Base-by-base conservation (phyloP, 306 rosid species). In the Begonia masoniana region DNA sequence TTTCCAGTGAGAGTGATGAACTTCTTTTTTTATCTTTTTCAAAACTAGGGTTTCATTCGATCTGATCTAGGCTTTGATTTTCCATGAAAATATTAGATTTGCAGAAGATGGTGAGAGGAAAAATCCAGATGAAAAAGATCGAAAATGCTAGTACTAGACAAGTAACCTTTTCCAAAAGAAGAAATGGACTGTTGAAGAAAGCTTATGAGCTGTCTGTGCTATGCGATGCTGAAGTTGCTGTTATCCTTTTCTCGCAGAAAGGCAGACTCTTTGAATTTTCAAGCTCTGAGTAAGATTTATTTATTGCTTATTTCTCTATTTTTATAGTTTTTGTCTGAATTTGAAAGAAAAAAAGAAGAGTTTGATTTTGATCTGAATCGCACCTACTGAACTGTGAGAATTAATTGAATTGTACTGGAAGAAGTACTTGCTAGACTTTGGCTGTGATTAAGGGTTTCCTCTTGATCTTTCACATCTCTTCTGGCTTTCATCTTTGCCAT, bases 111-210 rank as follows among this genome's bases (percentile, higher is more conserved):
- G 65, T 51, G 57, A 53, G 65, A 9, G 65, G 65, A 4, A 61
- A 52, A n/a, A 55, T 61, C 0, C 51, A 41, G 41, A 61, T 61
- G 65, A 61, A 61, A 42, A 45, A 57, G 6, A 61, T 61, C 1
- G 65, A 61, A 43, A 61, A 61, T 21, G 13, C 50, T 23, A 61
- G 57, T 13, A 61, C 43, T 43, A 55, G 65, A 24, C 65, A 61
- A 52, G 65, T 61, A 31, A 61, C 65, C 4, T 61, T 61, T 57
- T 61, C 65, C n/a, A 61, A 61, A 50, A 24, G 65, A 2, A 15
- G 65, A 61, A 61, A 52, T 51, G 65, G 65, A 14, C 42, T 61
- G 0, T 1, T 61, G 52, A 61, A 61, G 14, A 61, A 61, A 16
- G 65, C 65, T 4, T 52, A 51, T 1, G 65, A 61, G 26, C 15